Evolutionary conservation across 2,329 filamentous ascomycete genomes (phyloP).

Genomic region (Xylaria sp.): DNA sequence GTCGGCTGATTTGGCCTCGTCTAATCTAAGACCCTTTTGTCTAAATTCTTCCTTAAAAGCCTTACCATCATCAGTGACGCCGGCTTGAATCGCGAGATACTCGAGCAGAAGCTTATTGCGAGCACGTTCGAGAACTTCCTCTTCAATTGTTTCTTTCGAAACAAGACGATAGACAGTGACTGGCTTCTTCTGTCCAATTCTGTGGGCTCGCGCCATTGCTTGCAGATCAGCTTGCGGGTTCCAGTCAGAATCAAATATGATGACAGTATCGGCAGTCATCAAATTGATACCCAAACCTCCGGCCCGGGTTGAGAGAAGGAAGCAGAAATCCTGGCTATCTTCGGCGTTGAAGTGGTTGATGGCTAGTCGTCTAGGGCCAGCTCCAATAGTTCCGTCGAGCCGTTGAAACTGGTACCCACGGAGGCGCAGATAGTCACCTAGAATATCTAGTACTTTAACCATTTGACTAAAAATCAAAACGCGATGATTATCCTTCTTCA

Average conservation of each 20-base stretch:
- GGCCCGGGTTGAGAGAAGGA: slow-evolving; percentile 91
- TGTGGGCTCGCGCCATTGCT: slow-evolving; percentile 97
- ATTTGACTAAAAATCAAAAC: slow-evolving; percentile 99
- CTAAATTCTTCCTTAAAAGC: slow-evolving; percentile 78
- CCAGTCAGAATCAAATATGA: slow-evolving; percentile 99
- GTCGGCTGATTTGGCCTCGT: slow-evolving; percentile 88
- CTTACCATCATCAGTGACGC: slow-evolving; percentile 94
- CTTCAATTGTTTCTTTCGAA: slow-evolving; percentile 97
- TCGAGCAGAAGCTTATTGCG: slow-evolving; percentile 98
- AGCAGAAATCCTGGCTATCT: slow-evolving; percentile 94
- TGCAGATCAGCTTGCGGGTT: slow-evolving; percentile 98
- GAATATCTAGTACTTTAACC: slow-evolving; percentile 97
- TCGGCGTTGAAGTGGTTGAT: slow-evolving; percentile 99
- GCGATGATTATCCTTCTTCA: slow-evolving; percentile 92
- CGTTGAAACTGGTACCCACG: slow-evolving; percentile 96
- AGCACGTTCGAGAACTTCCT: slow-evolving; percentile 94
- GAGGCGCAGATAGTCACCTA: slow-evolving; percentile 91
- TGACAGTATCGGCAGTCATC: slow-evolving; percentile 98
- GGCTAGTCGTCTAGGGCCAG: slow-evolving; percentile 86
- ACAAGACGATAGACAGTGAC: slow-evolving; percentile 97
- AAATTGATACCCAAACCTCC: slow-evolving; percentile 98
- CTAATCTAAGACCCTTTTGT: slow-evolving; percentile 77
- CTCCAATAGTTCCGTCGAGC: slow-evolving; percentile 92
- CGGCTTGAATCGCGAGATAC: slow-evolving; percentile 95
- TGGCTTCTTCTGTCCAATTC: slow-evolving; percentile 95